Evolutionary conservation across 257 asterid genomes (phyloP).

Genomic region (Petunia axillaris): DNA sequence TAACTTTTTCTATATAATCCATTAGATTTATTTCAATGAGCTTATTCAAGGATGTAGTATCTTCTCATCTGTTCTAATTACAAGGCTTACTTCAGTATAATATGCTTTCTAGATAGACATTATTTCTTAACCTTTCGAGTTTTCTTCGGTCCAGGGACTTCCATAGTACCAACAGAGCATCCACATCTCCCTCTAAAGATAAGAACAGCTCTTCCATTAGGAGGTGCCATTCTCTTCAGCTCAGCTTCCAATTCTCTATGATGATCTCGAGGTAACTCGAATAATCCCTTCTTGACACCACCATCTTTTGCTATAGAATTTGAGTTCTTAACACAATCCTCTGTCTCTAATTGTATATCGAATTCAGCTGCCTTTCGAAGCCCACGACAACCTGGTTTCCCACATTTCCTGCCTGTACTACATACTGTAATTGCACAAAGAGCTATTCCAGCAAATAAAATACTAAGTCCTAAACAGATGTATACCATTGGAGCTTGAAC

Average conservation of each 20-base stretch:
- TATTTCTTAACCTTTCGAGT: slow-evolving; percentile 76
- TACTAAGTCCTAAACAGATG: slow-evolving; percentile 77
- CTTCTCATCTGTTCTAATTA: neutral
- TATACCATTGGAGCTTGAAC: slow-evolving; percentile 72
- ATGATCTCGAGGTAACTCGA: slow-evolving; percentile 78
- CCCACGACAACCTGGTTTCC: slow-evolving; percentile 78
- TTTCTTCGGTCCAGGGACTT: slow-evolving; percentile 80
- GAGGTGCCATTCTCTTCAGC: slow-evolving; percentile 96
- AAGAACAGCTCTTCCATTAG: slow-evolving; percentile 88
- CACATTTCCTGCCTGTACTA: slow-evolving; percentile 62
- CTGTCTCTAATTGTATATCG: slow-evolving; percentile 87
- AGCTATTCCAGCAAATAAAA: slow-evolving; percentile 60
- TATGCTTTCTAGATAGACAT: neutral
- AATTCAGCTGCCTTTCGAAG: slow-evolving; percentile 84
- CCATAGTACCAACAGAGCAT: slow-evolving; percentile 88
- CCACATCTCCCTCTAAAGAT: slow-evolving; percentile 92
- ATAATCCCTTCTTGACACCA: slow-evolving; percentile 58
- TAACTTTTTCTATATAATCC: slow-evolving; percentile 40
- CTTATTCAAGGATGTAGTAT: slow-evolving; percentile 39
- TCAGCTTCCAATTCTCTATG: slow-evolving; percentile 87
- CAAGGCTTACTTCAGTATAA: slow-evolving; percentile 30
- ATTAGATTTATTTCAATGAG: slow-evolving; percentile 23
- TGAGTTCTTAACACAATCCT: slow-evolving; percentile 65
- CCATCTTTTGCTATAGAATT: slow-evolving; percentile 38
- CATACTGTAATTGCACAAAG: slow-evolving; percentile 58